Evolutionary conservation across 1,284 basidiomycete species (phyloP).

Genomic region (Trichosporon inkin): DNA sequence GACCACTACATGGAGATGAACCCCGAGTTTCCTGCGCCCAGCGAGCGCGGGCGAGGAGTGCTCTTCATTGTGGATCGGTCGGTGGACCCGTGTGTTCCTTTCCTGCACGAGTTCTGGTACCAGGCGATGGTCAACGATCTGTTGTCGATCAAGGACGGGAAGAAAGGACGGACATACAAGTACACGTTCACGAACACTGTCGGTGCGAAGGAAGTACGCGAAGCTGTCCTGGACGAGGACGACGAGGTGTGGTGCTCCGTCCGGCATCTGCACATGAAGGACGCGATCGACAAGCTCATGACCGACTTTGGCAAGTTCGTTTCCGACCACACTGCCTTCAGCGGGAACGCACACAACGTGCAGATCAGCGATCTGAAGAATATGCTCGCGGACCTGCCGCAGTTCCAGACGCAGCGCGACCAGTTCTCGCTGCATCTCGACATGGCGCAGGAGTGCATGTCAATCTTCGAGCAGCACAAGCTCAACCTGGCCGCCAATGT

Average conservation of each 20-base stretch:
- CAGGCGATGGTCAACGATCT: slow-evolving; percentile 98
- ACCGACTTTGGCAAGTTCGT: slow-evolving; percentile 90
- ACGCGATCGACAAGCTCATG: slow-evolving; percentile 94
- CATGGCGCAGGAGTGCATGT: slow-evolving; percentile 98
- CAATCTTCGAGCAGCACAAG: slow-evolving; percentile 81
- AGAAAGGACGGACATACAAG: slow-evolving; percentile 62
- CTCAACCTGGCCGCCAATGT: slow-evolving; percentile 81
- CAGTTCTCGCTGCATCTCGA: slow-evolving; percentile 93
- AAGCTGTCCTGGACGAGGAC: slow-evolving; percentile 72
- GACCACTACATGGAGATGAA: slow-evolving; percentile 82
- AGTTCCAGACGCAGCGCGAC: slow-evolving; percentile 92
- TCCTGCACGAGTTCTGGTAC: slow-evolving; percentile 97
- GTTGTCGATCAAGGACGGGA: slow-evolving; percentile 79
- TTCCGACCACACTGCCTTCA: slow-evolving; percentile 87
- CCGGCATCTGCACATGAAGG: slow-evolving; percentile 96
- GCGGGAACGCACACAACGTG: slow-evolving; percentile 57
- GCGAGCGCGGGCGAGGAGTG: slow-evolving; percentile 62
- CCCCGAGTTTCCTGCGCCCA: slow-evolving; percentile 65
- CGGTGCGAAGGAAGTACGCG: slow-evolving; percentile 81
- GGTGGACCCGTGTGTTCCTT: slow-evolving; percentile 86
- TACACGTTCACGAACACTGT: slow-evolving; percentile 78
- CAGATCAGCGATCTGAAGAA: slow-evolving; percentile 98
- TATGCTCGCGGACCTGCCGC: slow-evolving; percentile 91
- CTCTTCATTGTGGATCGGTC: slow-evolving; percentile 91
- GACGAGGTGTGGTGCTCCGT: slow-evolving; percentile 89